These are phyloP conservation scores for Venustampulla echinocandica DNA, from an alignment of 495 filamentous ascomycete species.

Conservation along the genomic window DNA sequence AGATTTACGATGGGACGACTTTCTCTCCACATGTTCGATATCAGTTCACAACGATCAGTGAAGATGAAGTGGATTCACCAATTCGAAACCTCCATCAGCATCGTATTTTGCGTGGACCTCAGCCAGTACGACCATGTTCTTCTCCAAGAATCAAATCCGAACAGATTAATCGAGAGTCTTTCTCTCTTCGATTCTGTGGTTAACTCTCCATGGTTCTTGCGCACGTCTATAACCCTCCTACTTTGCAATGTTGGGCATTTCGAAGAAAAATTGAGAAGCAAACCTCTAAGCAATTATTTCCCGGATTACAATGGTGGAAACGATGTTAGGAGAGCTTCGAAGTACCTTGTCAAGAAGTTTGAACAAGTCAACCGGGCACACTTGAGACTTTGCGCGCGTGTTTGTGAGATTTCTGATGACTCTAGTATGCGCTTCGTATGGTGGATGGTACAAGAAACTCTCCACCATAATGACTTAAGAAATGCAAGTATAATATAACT, in stretches of 20 bases:
- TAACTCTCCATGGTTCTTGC: slow-evolving; percentile 98
- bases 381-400: slow-evolving; percentile 91
- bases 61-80: slow-evolving; percentile 99
- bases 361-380: slow-evolving; percentile 97
- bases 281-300: slow-evolving; percentile 87
- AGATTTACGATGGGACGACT: slow-evolving; percentile 94
- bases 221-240: slow-evolving; percentile 96
- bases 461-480: slow-evolving; percentile 93
- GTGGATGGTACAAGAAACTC: slow-evolving; percentile 96
- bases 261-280: slow-evolving; percentile 83
- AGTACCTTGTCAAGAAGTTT: slow-evolving; percentile 96
- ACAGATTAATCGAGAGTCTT: slow-evolving; percentile 97
- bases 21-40: slow-evolving; percentile 98
- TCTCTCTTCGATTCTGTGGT: slow-evolving; percentile 98
- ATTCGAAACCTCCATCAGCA: slow-evolving; percentile 96
- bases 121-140: slow-evolving; percentile 98
- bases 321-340: slow-evolving; percentile 94
- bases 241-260: slow-evolving; percentile 98
- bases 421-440: slow-evolving; percentile 97
- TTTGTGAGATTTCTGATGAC: slow-evolving; percentile 96
- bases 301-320: slow-evolving; percentile 96
- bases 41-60: slow-evolving; percentile 88
- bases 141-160: slow-evolving; percentile 75
- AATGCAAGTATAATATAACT: slow-evolving; percentile 99
- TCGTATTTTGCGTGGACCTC: slow-evolving; percentile 96